These are phyloP conservation scores for Nicotiana undulata DNA, from an alignment of 257 asterid genomes.

Conservation along the genomic window DNA sequence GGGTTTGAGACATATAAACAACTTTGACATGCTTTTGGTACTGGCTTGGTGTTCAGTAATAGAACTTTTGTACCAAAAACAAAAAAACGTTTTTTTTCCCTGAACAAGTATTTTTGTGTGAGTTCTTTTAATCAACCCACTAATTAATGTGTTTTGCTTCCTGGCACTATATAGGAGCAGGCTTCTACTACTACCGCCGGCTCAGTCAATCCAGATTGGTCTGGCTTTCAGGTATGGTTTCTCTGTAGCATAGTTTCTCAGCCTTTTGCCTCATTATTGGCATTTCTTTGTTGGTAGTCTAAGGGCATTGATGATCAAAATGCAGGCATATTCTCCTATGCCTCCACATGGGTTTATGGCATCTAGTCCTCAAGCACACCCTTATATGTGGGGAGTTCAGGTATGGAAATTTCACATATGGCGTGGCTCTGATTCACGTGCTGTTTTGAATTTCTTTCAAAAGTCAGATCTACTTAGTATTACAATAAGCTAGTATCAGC, in stretches of 20 bases:
- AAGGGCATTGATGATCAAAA: slow-evolving; percentile 11
- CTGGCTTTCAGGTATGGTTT: slow-evolving; percentile 82
- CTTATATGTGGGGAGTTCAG: slow-evolving; percentile 99
- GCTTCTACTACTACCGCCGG: slow-evolving; percentile 39
- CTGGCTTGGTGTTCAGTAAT: background rate
- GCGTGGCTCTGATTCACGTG: background rate
- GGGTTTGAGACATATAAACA: background rate
- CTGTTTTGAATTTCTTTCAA: background rate
- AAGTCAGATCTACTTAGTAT: background rate
- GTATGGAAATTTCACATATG: slow-evolving; percentile 21
- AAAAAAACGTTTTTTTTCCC: background rate
- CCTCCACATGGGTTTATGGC: slow-evolving; percentile 87
- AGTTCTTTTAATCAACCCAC: background rate
- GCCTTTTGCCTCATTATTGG: slow-evolving; percentile 10
- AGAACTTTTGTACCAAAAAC: background rate
- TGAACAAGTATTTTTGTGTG: background rate
- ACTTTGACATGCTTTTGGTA: background rate
- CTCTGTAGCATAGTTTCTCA: background rate
- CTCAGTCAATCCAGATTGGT: slow-evolving; percentile 70
- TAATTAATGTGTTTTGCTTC: background rate
- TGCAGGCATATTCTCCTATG: slow-evolving; percentile 82
- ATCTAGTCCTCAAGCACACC: slow-evolving; percentile 82
- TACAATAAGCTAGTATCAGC: too few species aligned
- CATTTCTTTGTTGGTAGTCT: slow-evolving; percentile 10
- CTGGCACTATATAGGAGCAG: slow-evolving; percentile 50